Percentiles rank a stretch among this genome's conserved stretches.
Evolutionary conservation across 176 grass and related monocot genomes (phyloP).

Genomic region (Ensete ventricosum): DNA sequence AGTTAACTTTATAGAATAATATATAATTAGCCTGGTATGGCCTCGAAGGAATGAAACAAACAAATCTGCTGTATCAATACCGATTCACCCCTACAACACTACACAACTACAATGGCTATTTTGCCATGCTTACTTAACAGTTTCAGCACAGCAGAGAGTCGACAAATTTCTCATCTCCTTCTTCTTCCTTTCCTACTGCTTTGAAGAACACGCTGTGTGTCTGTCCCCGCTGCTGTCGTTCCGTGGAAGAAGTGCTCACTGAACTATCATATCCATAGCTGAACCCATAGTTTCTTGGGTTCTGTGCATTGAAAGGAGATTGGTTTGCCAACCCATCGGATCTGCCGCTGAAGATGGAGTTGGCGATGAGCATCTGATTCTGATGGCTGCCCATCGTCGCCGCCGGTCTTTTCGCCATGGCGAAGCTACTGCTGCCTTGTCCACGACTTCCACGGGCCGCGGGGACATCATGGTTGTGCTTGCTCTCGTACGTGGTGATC

Average conservation of each 20-base stretch:
- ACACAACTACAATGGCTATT: not conserved
- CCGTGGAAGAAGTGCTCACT: slow-evolving; percentile 5
- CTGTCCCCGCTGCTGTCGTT: not conserved
- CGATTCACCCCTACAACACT: not conserved
- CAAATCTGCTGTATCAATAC: not conserved
- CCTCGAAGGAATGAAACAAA: too few species aligned
- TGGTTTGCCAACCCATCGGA: not conserved
- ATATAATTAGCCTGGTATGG: too few species aligned
- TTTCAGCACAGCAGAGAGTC: slow-evolving; percentile 1
- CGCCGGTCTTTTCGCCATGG: slow-evolving; percentile 14
- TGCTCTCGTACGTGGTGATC: slow-evolving; percentile 39
- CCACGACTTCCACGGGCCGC: slow-evolving; percentile 21
- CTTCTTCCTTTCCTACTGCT: not conserved
- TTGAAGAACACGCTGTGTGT: not conserved
- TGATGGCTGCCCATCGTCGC: slow-evolving; percentile 1
- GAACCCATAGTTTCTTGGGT: not conserved
- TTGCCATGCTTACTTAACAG: not conserved
- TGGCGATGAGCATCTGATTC: not conserved
- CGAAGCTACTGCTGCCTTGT: not conserved
- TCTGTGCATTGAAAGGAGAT: not conserved
- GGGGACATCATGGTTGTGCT: slow-evolving; percentile 35
- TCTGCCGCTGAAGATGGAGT: not conserved
- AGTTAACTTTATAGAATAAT: too few species aligned
- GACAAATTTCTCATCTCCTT: slow-evolving; percentile 2
- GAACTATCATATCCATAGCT: not conserved